Evolutionary conservation across 192 early-diverging fungal species (phyloP).

Genomic region (Rhizophagus sp.): DNA sequence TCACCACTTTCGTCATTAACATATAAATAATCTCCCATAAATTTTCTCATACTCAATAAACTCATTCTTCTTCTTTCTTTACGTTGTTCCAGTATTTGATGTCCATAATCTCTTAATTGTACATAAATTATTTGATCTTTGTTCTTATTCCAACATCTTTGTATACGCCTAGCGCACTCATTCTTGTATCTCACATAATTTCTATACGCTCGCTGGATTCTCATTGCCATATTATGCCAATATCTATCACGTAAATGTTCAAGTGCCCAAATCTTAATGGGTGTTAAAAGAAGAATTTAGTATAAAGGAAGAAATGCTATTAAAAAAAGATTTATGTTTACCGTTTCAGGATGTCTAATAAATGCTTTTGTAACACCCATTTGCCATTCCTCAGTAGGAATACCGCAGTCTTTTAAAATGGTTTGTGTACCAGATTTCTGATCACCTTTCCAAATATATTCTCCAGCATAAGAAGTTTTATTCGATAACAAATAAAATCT

Average conservation of each 20-base stretch:
- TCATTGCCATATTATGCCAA: constrained; percentile 93
- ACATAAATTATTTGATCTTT: constrained; percentile 88
- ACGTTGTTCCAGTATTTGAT: constrained; percentile 81
- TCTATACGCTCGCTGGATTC: constrained; percentile 91
- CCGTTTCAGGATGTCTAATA: constrained; percentile 91
- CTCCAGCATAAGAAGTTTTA: constrained; percentile 79
- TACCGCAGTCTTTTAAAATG: constrained; percentile 86
- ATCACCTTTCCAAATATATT: constrained; percentile 82
- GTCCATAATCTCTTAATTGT: constrained; percentile 92
- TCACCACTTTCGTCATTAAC: constrained; percentile 53
- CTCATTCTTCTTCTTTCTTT: constrained; percentile 93
- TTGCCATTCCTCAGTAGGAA: constrained; percentile 90
- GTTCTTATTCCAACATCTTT: constrained; percentile 73
- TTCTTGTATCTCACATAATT: constrained; percentile 68
- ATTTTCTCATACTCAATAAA: constrained; percentile 79
- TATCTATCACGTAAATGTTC: constrained; percentile 93
- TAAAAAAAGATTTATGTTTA: constrained; percentile 27
- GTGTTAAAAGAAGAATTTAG: neutral
- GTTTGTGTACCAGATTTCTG: constrained; percentile 67
- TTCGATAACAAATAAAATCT: constrained; percentile 77
- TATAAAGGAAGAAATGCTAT: neutral
- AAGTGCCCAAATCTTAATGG: constrained; percentile 69
- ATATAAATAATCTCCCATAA: constrained; percentile 88
- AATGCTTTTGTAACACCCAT: constrained; percentile 94
- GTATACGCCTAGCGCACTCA: constrained; percentile 68